A percentile compares a stretch with the other conserved stretches of the same genome.
Conservation (phyloP, 2,329 filamentous ascomycete species). For the Ophiognomonia clavigignenti-juglandacearum region DNA sequence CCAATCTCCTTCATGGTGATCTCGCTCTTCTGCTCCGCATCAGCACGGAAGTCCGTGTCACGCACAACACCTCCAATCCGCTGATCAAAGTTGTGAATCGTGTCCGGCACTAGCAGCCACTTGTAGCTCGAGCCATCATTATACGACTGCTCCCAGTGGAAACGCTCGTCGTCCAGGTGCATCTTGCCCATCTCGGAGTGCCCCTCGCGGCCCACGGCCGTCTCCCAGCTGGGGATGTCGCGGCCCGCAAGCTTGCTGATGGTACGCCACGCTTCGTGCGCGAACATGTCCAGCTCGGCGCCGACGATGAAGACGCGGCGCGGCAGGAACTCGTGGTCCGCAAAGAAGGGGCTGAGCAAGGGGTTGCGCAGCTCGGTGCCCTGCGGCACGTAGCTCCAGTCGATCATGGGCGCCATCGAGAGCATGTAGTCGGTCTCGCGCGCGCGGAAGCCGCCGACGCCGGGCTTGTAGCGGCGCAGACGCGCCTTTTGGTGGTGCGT, state of each 20-base stretch:
- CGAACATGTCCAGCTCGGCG: conserved; percentile 12
- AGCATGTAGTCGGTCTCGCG: conserved; percentile 13
- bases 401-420: conserved; percentile 9
- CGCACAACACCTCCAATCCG: conserved; percentile 8
- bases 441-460: conserved; percentile 5
- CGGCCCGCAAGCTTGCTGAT: conserved; percentile 10
- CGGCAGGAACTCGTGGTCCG: conserved; percentile 7
- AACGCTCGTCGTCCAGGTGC: conserved; percentile 8
- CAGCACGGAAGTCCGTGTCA: conserved; percentile 8
- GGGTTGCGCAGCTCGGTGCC: conserved; percentile 8
- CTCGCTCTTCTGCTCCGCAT: conserved; percentile 8
- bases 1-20: conserved; percentile 9
- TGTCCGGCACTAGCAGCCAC: conserved; percentile 9
- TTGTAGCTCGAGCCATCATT: conserved; percentile 11
- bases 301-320: conserved; percentile 9
- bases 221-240: conserved; percentile 2
- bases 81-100: conserved; percentile 11
- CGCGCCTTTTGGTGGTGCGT: conserved; percentile 3
- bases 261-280: conserved; percentile 11
- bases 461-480: conserved; percentile 8
- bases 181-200: conserved; percentile 4
- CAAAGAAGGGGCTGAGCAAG: conserved; percentile 8
- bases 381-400: conserved; percentile 8
- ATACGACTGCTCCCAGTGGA: conserved; percentile 10
- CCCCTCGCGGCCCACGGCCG: conserved; percentile 2